Conservation (phyloP, 2,329 filamentous ascomycete species). For the Curvularia lunata region DNA sequence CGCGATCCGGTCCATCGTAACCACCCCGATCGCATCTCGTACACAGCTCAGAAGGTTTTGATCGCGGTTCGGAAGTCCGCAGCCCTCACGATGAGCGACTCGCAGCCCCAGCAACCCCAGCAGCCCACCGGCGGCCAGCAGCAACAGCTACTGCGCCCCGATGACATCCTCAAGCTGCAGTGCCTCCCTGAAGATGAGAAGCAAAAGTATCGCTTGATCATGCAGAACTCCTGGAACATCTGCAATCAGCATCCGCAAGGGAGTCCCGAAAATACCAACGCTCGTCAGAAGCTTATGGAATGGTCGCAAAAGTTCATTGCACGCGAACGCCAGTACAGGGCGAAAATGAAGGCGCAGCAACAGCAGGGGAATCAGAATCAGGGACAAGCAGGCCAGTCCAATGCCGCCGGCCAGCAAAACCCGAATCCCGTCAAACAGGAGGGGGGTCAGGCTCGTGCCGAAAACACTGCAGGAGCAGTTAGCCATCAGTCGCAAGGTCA, state of each 20-base stretch:
- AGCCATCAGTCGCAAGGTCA: slow-evolving; percentile 21
- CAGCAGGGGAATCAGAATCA: slow-evolving; percentile 30
- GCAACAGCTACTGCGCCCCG: slow-evolving; percentile 40
- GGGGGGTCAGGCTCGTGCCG: slow-evolving; percentile 17
- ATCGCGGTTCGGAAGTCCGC: slow-evolving; percentile 21
- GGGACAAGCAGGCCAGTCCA: slow-evolving; percentile 31
- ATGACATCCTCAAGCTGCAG: slow-evolving; percentile 45
- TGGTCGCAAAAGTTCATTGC: slow-evolving; percentile 60
- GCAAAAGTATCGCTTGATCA: slow-evolving; percentile 60
- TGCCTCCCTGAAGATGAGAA: slow-evolving; percentile 61
- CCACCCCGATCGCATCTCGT: background rate
- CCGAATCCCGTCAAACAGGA: slow-evolving; percentile 35
- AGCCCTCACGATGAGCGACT: slow-evolving; percentile 42
- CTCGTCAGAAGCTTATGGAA: slow-evolving; percentile 59
- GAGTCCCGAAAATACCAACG: slow-evolving; percentile 58
- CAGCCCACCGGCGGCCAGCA: slow-evolving; percentile 35
- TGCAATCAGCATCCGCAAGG: slow-evolving; percentile 58
- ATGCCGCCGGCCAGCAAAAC: slow-evolving; percentile 39
- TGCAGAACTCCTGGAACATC: slow-evolving; percentile 62
- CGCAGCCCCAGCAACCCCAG: slow-evolving; percentile 31
- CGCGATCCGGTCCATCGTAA: background rate
- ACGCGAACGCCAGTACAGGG: slow-evolving; percentile 51
- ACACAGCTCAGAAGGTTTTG: slow-evolving; percentile 1
- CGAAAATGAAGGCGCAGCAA: slow-evolving; percentile 45
- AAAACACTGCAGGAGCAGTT: slow-evolving; percentile 9